These are phyloP conservation scores for Lepidium aucheri DNA, from an alignment of 345 rosid species.

Conservation along the genomic window DNA sequence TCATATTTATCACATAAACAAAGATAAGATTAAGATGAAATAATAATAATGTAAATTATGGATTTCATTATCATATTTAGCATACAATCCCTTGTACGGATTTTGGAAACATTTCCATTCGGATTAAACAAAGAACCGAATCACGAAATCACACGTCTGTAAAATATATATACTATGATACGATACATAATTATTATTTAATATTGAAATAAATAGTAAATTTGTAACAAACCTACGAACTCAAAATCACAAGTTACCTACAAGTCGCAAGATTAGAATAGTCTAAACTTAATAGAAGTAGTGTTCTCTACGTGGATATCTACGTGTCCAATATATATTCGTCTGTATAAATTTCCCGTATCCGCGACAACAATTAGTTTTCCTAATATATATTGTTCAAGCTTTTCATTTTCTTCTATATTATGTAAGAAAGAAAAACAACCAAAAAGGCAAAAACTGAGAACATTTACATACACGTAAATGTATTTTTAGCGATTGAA, in stretches of 20 bases:
- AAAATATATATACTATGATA: background rate
- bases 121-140: background rate
- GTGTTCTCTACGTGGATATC: background rate
- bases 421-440: background rate
- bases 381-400: background rate
- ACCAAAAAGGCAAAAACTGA: too few relatives aligned
- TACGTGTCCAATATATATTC: background rate
- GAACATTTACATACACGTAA: too few relatives aligned
- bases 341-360: background rate
- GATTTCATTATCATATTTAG: background rate
- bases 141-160: background rate
- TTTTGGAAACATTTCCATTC: background rate
- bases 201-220: background rate
- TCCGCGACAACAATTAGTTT: background rate
- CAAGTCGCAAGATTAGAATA: conserved; percentile 5
- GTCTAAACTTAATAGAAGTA: background rate
- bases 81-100: background rate
- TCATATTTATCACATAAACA: background rate
- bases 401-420: background rate
- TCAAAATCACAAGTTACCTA: conserved; percentile 14
- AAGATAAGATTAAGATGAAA: background rate
- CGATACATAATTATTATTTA: background rate
- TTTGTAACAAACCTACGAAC: background rate
- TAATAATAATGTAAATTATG: background rate
- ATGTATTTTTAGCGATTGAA: too few relatives aligned